A percentile compares a stretch with the other conserved stretches of the same genome.
Conservation (phyloP, 73 alveolate species). For the Tetrahymena borealis region DNA sequence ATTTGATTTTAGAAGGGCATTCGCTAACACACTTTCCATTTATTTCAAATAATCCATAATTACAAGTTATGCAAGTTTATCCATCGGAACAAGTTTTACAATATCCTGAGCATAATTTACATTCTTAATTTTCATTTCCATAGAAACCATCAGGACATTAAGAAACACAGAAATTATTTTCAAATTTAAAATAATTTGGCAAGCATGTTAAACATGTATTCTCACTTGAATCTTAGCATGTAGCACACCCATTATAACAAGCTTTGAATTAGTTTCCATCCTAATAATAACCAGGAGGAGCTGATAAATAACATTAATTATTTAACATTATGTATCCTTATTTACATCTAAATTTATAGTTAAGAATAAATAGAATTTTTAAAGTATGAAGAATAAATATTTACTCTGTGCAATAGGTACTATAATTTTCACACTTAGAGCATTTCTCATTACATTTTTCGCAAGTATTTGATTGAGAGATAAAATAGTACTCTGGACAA, state of each 20-base stretch:
- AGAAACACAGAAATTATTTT: not conserved
- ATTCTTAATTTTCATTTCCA: not conserved
- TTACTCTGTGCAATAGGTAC: not conserved
- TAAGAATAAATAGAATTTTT: not conserved
- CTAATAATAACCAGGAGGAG: not conserved
- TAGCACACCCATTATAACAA: not conserved
- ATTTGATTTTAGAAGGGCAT: not conserved
- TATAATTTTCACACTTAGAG: not conserved
- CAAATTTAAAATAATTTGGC: not conserved
- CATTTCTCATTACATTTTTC: not conserved
- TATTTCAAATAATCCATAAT: not conserved
- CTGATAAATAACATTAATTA: not conserved
- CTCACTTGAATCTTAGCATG: not conserved
- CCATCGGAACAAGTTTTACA: not conserved
- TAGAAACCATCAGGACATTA: not conserved
- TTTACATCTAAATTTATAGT: not conserved
- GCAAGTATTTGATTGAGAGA: not conserved
- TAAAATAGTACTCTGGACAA: not conserved
- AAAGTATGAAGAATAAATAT: not conserved
- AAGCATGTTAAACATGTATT: not conserved
- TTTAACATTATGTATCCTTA: not conserved
- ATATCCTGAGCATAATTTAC: not conserved
- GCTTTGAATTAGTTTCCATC: not conserved
- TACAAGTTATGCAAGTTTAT: not conserved
- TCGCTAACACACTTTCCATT: not conserved